These are phyloP conservation scores for Apiotrichum sp. DNA, from an alignment of 1,284 basidiomycete species.

Conservation along the genomic window DNA sequence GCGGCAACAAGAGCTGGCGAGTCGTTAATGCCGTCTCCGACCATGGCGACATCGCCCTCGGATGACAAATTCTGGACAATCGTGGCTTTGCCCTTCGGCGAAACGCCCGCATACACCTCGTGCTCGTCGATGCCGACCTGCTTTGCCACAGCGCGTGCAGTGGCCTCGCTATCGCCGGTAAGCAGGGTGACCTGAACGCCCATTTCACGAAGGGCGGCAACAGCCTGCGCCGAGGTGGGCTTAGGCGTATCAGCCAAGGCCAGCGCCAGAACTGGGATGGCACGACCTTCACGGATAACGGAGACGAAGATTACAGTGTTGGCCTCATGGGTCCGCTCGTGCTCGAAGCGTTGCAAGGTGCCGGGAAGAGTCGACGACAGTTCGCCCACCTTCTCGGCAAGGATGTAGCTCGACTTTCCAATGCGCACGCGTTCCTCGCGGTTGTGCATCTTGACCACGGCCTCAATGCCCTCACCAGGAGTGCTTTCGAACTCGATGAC, in stretches of 20 bases:
- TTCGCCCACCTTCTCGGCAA: slow-evolving; percentile 30
- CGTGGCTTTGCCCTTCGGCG: slow-evolving; percentile 83
- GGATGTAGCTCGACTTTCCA: slow-evolving; percentile 66
- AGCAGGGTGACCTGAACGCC: slow-evolving; percentile 85
- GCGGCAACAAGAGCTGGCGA: slow-evolving; percentile 93
- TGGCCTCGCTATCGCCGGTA: slow-evolving; percentile 78
- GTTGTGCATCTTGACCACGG: slow-evolving; percentile 53
- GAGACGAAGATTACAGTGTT: slow-evolving; percentile 80
- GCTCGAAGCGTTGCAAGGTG: slow-evolving; percentile 59
- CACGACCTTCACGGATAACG: slow-evolving; percentile 47
- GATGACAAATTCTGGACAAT: slow-evolving; percentile 65
- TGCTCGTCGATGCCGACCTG: slow-evolving; percentile 76
- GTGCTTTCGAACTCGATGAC: slow-evolving; percentile 68
- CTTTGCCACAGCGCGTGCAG: slow-evolving; percentile 76
- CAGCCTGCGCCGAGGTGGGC: slow-evolving; percentile 70
- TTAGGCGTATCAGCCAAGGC: slow-evolving; percentile 81
- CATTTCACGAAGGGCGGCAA: slow-evolving; percentile 71
- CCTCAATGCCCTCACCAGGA: slow-evolving; percentile 82
- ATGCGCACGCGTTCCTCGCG: slow-evolving; percentile 55
- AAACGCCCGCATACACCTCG: slow-evolving; percentile 80
- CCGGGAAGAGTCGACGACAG: slow-evolving; percentile 50
- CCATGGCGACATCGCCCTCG: slow-evolving; percentile 78
- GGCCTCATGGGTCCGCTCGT: slow-evolving; percentile 62
- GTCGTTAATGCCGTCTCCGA: slow-evolving; percentile 99
- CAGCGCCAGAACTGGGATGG: slow-evolving; percentile 60